Conservation (phyloP, 352 stramenopile species). For the Phytopythium aichiense region DNA sequence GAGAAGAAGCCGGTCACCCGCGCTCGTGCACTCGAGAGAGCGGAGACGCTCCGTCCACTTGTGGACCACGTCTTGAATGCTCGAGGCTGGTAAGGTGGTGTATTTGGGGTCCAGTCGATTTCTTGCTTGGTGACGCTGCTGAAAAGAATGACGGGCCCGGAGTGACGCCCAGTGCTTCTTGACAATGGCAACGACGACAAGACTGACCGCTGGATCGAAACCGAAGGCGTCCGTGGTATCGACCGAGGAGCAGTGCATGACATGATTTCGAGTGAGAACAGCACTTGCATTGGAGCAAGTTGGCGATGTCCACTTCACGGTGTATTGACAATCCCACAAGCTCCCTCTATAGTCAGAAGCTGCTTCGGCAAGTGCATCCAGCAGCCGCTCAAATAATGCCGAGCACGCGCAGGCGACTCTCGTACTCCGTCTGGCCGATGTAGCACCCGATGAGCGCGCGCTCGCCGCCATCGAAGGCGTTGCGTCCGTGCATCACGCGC, state of each 20-base stretch:
- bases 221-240: no score
- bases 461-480: conserved; percentile 73
- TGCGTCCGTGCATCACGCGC: conserved; percentile 77
- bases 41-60: not conserved
- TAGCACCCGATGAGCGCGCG: conserved; percentile 86
- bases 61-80: not conserved
- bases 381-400: conserved; percentile 59
- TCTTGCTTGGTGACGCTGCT: no score
- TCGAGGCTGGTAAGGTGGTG: no score
- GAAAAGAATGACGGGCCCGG: no score
- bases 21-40: not conserved
- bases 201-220: no score
- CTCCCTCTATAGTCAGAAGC: not conserved
- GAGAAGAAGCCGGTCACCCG: not conserved
- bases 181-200: no score
- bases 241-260: no score
- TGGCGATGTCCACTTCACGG: no score
- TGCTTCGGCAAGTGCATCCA: not conserved
- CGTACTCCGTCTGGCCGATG: conserved; percentile 84
- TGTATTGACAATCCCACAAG: not conserved
- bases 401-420: conserved; percentile 76
- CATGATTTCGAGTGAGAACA: no score
- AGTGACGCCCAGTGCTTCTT: no score
- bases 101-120: no score
- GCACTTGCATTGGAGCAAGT: no score